phyloP scores from a whole-genome alignment of 169 alveolate species.

The Cryptosporidium ryanae region DNA sequence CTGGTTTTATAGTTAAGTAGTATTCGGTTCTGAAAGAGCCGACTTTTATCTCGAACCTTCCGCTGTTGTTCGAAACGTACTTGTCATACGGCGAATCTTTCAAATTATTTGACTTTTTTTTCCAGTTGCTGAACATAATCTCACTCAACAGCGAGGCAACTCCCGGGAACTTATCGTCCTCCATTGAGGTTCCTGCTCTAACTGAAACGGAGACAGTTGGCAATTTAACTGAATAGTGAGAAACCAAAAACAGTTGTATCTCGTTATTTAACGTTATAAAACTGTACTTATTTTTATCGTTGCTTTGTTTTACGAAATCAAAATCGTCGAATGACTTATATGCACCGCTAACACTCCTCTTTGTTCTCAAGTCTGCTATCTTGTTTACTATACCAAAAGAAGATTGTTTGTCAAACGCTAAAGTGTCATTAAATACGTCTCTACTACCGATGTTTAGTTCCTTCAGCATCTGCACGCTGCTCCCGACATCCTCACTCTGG shows the following conservation, averaged over 20 bases:
- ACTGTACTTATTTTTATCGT: conserved; percentile 31
- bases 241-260: conserved; percentile 56
- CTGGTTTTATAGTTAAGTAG: conserved; percentile 12
- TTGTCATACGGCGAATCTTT: conserved; percentile 1
- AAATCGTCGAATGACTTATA: conserved; percentile 12
- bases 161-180: conserved; percentile 36
- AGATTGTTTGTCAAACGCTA: conserved; percentile 24
- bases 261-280: conserved; percentile 32
- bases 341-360: background rate
- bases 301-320: conserved; percentile 22
- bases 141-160: conserved; percentile 47
- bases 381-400: conserved; percentile 24
- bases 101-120: conserved; percentile 1
- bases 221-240: background rate
- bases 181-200: conserved; percentile 69
- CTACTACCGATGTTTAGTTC: background rate
- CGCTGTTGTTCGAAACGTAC: conserved; percentile 26
- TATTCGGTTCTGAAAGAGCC: conserved; percentile 36
- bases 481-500: too few relatives aligned
- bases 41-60: conserved; percentile 12
- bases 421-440: conserved; percentile 22
- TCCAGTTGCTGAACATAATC: conserved; percentile 37
- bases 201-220: conserved; percentile 31
- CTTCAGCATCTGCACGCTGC: background rate
- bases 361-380: conserved; percentile 39